Conservation (phyloP, 345 rosid genomes). For the Eucalyptus virginea region DNA sequence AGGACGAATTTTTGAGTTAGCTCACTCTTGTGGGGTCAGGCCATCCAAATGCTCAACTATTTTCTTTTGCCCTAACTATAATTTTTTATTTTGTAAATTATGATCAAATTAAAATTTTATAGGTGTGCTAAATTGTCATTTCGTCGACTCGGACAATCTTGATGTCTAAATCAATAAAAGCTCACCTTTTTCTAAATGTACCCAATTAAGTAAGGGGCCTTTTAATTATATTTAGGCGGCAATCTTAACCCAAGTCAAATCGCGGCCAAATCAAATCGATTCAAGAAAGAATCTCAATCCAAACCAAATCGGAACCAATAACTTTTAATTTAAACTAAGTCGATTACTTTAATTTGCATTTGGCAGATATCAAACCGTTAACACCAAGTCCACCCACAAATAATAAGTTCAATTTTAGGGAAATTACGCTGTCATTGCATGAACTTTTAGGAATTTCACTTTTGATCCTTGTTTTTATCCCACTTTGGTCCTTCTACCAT, state of each 20-base stretch:
- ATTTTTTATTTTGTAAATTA: neutral
- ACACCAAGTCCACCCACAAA: neutral
- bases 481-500: neutral
- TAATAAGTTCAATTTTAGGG: neutral
- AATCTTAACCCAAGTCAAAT: neutral
- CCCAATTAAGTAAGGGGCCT: neutral
- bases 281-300: neutral
- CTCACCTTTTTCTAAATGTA: neutral
- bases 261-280: neutral
- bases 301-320: neutral
- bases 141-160: neutral
- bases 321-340: neutral
- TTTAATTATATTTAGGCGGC: neutral
- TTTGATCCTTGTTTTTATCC: neutral
- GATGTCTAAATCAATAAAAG: neutral
- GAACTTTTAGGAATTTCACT: neutral
- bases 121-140: neutral
- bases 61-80: neutral
- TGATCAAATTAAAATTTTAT: neutral
- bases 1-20: neutral
- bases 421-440: neutral
- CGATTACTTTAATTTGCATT: neutral
- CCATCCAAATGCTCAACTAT: neutral
- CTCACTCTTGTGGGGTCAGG: neutral
- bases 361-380: neutral